Conservation (phyloP, 106 monocot genomes). For the Apostasia shenzhenica region DNA sequence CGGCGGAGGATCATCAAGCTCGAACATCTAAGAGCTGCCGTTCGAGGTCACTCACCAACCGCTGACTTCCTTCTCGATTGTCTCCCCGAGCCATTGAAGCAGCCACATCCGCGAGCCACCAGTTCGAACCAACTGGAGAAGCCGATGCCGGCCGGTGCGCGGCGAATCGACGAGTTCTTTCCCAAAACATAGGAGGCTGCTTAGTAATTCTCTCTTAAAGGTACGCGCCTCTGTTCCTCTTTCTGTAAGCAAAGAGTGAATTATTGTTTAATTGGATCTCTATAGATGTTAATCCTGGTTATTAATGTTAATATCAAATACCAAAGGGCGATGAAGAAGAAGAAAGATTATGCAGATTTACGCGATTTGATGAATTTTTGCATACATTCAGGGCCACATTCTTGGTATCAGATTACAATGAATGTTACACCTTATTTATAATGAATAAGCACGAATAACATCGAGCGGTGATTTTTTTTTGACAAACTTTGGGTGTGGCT, state of each 20-base stretch:
- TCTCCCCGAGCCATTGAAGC: constrained; percentile 19
- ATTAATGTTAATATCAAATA: no score
- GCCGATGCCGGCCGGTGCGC: constrained; percentile 44
- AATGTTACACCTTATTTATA: no score
- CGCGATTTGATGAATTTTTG: no score
- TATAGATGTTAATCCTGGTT: no score
- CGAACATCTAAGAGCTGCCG: constrained; percentile 59
- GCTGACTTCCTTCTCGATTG: constrained; percentile 82
- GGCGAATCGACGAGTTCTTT: constrained; percentile 80
- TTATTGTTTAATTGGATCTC: no score
- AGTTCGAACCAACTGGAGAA: constrained; percentile 8
- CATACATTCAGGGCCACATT: no score
- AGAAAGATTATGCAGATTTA: no score
- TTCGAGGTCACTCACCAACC: constrained; percentile 47
- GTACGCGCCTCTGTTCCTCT: not conserved
- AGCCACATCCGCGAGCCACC: not conserved
- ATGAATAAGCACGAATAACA: no score
- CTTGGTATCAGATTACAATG: no score
- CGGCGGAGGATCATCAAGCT: constrained; percentile 42
- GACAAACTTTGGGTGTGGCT: no score
- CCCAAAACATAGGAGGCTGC: constrained; percentile 18
- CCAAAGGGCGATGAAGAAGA: no score
- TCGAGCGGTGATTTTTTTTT: no score
- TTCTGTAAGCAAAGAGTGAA: not conserved
- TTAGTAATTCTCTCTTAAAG: not conserved